phyloP scores from a whole-genome alignment of 148 eudicot species.

The Diospyros lotus region DNA sequence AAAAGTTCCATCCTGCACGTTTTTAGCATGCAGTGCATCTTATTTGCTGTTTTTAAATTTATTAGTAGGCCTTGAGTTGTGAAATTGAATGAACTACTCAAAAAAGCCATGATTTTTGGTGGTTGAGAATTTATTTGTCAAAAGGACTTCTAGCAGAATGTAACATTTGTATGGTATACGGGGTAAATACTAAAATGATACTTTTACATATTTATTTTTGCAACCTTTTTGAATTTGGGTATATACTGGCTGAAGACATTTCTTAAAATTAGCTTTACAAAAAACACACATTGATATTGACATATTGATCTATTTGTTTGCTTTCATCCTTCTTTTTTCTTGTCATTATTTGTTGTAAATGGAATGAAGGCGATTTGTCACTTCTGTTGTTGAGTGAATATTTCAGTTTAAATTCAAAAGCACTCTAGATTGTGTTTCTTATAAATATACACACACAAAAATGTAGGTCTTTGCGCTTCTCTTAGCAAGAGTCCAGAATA shows the following conservation, averaged over 20 bases:
- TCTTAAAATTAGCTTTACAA: background rate
- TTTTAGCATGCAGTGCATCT: background rate
- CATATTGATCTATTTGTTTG: background rate
- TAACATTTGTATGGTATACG: background rate
- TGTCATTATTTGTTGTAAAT: background rate
- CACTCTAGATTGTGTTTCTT: background rate
- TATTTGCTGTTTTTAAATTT: background rate
- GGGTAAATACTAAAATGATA: background rate
- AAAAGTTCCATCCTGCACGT: background rate
- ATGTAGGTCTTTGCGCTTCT: background rate
- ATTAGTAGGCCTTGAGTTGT: background rate
- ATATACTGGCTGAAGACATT: background rate
- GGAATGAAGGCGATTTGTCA: background rate
- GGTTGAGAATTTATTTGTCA: background rate
- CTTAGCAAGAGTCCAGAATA: background rate
- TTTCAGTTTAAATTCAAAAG: background rate
- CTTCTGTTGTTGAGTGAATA: background rate
- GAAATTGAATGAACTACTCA: background rate
- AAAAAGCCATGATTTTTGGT: background rate
- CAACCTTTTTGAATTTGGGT: background rate
- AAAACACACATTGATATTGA: background rate
- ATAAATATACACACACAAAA: background rate
- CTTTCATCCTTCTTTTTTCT: background rate
- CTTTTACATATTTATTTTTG: background rate
- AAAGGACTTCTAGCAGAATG: background rate